Conservation (phyloP, 2,329 filamentous ascomycete genomes). For the Beauveria sp. region DNA sequence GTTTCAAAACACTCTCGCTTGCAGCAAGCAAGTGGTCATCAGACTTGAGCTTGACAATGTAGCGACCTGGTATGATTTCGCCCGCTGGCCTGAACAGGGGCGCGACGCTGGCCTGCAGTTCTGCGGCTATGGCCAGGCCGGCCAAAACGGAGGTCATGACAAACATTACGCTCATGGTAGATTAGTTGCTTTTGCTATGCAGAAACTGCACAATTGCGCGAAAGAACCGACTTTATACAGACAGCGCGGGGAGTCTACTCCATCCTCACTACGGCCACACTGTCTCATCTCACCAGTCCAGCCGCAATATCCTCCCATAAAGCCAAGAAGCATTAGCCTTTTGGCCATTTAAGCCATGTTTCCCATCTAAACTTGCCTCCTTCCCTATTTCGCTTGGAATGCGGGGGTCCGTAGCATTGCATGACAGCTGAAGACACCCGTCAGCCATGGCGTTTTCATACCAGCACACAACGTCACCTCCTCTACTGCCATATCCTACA, state of each 20-base stretch:
- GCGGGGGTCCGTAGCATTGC: slow-evolving; percentile 5
- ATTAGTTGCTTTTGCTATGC: not conserved
- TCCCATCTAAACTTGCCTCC: not conserved
- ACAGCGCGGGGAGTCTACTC: not conserved
- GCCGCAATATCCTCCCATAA: not conserved
- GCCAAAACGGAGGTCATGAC: not conserved
- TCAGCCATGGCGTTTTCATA: not conserved
- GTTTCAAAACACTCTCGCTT: not conserved
- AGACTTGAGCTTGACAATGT: slow-evolving; percentile 7
- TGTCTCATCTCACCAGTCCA: not conserved
- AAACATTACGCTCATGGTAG: not conserved
- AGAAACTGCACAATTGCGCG: not conserved
- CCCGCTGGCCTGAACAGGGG: slow-evolving; percentile 1
- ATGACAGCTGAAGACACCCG: slow-evolving; percentile 2
- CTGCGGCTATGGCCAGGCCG: not conserved
- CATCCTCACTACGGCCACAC: not conserved
- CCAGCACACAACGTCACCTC: no score
- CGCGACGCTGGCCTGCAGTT: not conserved
- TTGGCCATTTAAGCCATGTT: not conserved
- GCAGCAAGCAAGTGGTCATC: not conserved
- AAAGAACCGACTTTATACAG: not conserved
- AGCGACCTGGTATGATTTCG: not conserved
- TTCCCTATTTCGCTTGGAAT: not conserved
- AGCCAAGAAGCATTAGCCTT: not conserved
- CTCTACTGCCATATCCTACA: no score